These are phyloP conservation scores for Rhodofomes roseus DNA, from an alignment of 1,284 basidiomycete genomes.

Conservation along the genomic window DNA sequence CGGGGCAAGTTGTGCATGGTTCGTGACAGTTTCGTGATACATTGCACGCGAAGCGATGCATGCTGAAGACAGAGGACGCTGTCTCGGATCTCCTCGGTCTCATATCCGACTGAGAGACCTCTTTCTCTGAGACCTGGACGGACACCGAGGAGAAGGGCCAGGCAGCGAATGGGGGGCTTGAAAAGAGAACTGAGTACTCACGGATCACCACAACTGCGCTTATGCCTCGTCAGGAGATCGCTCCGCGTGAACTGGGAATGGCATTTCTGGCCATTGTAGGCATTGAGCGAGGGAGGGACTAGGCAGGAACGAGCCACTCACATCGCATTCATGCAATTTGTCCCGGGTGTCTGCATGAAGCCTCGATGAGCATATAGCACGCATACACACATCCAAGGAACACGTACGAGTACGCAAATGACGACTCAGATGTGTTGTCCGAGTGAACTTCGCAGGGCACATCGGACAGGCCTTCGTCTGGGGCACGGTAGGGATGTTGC, in stretches of 20 bases:
- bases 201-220: constrained; percentile 53
- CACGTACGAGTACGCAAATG: constrained; percentile 42
- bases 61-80: neutral
- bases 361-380: neutral
- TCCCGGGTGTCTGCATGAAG: constrained; percentile 40
- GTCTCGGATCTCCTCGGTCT: neutral
- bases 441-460: constrained; percentile 55
- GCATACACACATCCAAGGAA: neutral
- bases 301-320: constrained; percentile 20
- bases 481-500: constrained; percentile 33
- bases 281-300: neutral
- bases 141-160: neutral
- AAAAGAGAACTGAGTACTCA: constrained; percentile 27
- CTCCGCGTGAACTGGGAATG: constrained; percentile 55
- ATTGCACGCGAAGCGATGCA: too few relatives aligned
- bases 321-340: constrained; percentile 47
- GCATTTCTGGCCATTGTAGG: constrained; percentile 36
- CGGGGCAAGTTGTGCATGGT: neutral
- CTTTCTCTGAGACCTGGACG: neutral
- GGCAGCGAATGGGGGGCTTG: neutral
- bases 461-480: constrained; percentile 51
- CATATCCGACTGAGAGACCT: neutral
- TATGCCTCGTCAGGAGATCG: constrained; percentile 54
- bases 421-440: constrained; percentile 54
- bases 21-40: neutral